Evolutionary conservation across 1,284 basidiomycete species (phyloP).

Genomic region (Lignosus rhinocerotis): DNA sequence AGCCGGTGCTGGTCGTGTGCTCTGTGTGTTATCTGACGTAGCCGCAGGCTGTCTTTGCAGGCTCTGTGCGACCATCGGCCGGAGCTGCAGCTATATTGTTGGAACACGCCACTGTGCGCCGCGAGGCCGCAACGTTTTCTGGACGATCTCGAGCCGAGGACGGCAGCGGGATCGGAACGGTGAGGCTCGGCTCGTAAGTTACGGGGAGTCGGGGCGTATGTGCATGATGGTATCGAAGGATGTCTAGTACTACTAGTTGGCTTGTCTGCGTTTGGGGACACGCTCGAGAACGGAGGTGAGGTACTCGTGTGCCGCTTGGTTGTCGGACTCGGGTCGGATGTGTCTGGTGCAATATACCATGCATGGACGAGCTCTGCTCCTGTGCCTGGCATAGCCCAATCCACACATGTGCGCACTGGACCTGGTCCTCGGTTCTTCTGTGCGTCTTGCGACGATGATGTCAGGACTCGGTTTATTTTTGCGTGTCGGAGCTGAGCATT

Average conservation of each 20-base stretch:
- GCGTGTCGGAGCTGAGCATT: background rate
- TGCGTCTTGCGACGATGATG: background rate
- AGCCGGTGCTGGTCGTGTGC: background rate
- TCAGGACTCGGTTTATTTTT: background rate
- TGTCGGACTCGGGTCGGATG: too few relatives aligned
- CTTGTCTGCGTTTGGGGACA: background rate
- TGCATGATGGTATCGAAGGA: background rate
- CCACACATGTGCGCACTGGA: too few relatives aligned
- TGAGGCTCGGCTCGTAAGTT: background rate
- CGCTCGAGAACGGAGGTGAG: too few relatives aligned
- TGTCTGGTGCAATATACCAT: too few relatives aligned
- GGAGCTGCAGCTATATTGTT: background rate
- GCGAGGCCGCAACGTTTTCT: background rate
- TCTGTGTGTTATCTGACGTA: background rate
- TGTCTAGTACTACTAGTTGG: background rate
- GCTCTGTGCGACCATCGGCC: background rate
- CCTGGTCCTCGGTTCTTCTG: background rate
- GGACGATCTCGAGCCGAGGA: background rate
- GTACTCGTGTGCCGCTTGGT: too few relatives aligned
- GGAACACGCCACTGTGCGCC: background rate
- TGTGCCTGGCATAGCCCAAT: background rate
- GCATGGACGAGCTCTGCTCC: too few relatives aligned
- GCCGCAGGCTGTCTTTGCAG: background rate
- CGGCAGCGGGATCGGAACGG: conserved; percentile 2
- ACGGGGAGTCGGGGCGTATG: background rate